Conservation (phyloP, 345 rosid genomes). For the Boechera retrofracta region DNA sequence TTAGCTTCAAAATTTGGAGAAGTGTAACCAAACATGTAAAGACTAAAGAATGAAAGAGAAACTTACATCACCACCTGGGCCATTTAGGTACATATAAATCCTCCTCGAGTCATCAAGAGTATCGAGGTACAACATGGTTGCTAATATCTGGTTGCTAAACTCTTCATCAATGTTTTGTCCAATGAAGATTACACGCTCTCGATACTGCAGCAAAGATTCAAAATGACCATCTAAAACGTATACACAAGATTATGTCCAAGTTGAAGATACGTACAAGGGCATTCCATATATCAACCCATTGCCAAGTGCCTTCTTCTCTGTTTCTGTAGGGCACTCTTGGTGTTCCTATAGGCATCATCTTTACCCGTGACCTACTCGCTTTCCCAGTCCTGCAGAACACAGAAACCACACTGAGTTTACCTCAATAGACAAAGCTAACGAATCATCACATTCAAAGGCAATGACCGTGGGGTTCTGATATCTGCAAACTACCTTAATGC, state of each 20-base stretch:
- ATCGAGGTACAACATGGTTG: slow-evolving; percentile 92
- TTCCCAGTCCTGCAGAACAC: slow-evolving; percentile 51
- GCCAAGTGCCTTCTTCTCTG: slow-evolving; percentile 84
- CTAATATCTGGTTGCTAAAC: slow-evolving; percentile 88
- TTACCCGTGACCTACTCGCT: slow-evolving; percentile 57
- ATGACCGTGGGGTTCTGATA: not conserved
- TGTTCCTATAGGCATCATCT: slow-evolving; percentile 86
- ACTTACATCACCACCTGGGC: slow-evolving; percentile 95
- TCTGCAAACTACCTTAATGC: not conserved
- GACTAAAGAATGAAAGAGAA: slow-evolving; percentile 18
- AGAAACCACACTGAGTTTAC: not conserved
- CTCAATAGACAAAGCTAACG: not conserved
- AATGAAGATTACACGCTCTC: slow-evolving; percentile 84
- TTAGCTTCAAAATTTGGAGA: not conserved
- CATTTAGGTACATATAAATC: slow-evolving; percentile 69
- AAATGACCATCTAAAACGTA: not conserved
- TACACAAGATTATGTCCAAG: not conserved
- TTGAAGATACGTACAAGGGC: slow-evolving; percentile 70
- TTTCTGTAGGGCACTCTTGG: slow-evolving; percentile 78
- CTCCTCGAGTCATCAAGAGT: slow-evolving; percentile 70
- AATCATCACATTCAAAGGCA: slow-evolving; percentile 2
- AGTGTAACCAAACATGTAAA: slow-evolving; percentile 18
- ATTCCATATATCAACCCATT: slow-evolving; percentile 91
- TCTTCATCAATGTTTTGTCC: slow-evolving; percentile 82
- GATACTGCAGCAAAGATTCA: slow-evolving; percentile 65